Base-by-base conservation (phyloP, 345 rosid species). In the Luvunga scandens region DNA sequence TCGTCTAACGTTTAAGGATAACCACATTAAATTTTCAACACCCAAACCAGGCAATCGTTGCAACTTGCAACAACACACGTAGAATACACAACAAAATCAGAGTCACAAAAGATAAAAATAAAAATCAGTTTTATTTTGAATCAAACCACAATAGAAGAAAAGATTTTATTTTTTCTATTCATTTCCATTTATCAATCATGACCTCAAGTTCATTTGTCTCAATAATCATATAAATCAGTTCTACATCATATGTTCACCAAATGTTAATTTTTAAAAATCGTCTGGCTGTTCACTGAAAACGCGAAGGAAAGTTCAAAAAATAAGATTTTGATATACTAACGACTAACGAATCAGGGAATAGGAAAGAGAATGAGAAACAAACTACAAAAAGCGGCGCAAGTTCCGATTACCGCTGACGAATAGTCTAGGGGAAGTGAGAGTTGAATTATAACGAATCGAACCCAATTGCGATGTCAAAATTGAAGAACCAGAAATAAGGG, bases 401-500 rank as follows among this genome's bases (percentile, higher is more conserved):
- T 10, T 6, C n/a, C 19, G 14, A 75, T 75, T 85, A 92, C 97
- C 97, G 80, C 93, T 91, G 63, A 94, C 75, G 87, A 93, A 92
- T 83, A 94, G 94, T 86, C 86, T 91, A 21, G 97, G 97, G 45
- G 92, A 87, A 42, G 97, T 89, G 57, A 93, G 95, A 60, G 95
- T 90, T 4, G 94, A 86, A 77, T 77, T 83, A 63, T 81, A 69
- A 56, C 94, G 92, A 84, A 76, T 31, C 66, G 73, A 81, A 5
- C 77, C 73, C 25, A 77, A 80, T 25, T 82, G 87, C 13, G 85
- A 72, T n/a, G 62, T 84, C 77, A 76, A 55, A 76, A 74, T 2
- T 12, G 87, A 78, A 22, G 88, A 81, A 25, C 76, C 74, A 38
- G 81, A 53, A 16, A 60, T 59, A 6, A 86, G 73, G 62, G 83